Evolutionary conservation across 1,139 yeast species (phyloP), one percentile per base, ranked within the genome.

Genomic region (Hansenula lynferdii): DNA sequence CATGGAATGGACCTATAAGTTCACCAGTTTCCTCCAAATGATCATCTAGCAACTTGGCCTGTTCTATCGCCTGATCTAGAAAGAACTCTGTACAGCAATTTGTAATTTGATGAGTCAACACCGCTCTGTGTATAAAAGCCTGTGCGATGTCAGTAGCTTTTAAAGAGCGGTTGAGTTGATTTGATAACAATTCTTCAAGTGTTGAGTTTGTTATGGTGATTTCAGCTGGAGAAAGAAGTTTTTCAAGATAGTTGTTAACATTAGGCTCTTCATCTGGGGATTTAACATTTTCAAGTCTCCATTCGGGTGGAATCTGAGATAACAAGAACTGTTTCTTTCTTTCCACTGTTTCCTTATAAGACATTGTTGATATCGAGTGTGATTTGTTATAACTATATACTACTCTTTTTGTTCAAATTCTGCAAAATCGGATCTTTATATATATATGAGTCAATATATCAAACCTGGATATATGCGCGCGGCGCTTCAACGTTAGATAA

Each of bases 1-100:
- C 90, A 38, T 83, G 86, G 24, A 82, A 61, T 6, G 83, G 80
- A 10, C 85, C 84, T 20, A 65, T 47, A 1, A 64, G 42, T 38
- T 64, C 51, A 1, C 73, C 74, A 29, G 58, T 57, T 28, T 48
- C 43, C 8, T 48, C 46, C 35, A 58, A 64, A 48, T 65, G 61
- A 12, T 58, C 61, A 47, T 77, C 84, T 43, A 75, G 61, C 12
- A 5, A 9, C 44, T 65, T 57, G 2, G 83, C 82, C 38, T 69
- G 58, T 27, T 47, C 50, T 10, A 70, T 48, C 6, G 70, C 73
- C 17, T 50, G 50, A 5, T 67, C 67, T 37, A 63, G 65, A 48
- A 69, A 62, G 12, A 69, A 56, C 42, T 69, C 74, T 18, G 63
- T 47, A 10, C 62, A 50, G 54, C 79, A 72, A 43, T 71, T 68